These are phyloP conservation scores for Exsudoporus frostii DNA, from an alignment of 768 basidiomycete species.

Conservation along the genomic window DNA sequence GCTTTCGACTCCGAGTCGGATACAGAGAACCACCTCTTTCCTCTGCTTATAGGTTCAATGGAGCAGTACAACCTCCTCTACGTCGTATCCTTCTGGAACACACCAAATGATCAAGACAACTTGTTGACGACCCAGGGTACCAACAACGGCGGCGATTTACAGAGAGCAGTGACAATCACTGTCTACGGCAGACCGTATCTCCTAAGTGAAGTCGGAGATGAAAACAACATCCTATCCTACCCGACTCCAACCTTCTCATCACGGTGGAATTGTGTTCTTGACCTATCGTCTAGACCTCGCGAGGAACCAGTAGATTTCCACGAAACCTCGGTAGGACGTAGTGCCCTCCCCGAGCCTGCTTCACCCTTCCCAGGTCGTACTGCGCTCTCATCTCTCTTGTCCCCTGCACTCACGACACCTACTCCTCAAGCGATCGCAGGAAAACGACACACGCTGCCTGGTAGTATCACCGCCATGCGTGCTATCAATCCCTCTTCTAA, in stretches of 20 bases:
- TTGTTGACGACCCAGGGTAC: conserved; percentile 32
- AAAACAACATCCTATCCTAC: conserved; percentile 34
- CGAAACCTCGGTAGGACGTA: conserved; percentile 17
- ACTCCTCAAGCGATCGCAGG: conserved; percentile 46
- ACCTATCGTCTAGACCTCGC: conserved; percentile 48
- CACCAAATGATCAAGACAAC: conserved; percentile 53
- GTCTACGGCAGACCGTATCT: conserved; percentile 72
- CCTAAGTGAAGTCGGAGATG: conserved; percentile 19
- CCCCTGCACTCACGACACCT: conserved; percentile 20
- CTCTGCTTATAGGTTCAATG: conserved; percentile 61
- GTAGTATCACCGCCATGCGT: conserved; percentile 31
- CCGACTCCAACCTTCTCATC: conserved; percentile 79
- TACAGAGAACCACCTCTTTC: conserved; percentile 53
- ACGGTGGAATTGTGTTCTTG: conserved; percentile 87
- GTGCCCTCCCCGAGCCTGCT: conserved; percentile 69
- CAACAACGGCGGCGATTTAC: conserved; percentile 45
- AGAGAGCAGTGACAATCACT: conserved; percentile 76
- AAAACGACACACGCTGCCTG: conserved; percentile 54
- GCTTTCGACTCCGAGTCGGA: conserved; percentile 25
- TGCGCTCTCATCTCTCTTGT: conserved; percentile 25
- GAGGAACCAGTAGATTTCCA: conserved; percentile 20
- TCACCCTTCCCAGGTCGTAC: conserved; percentile 67
- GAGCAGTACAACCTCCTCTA: conserved; percentile 91
- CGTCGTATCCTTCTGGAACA: conserved; percentile 75
- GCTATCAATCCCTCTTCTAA: conserved; percentile 21